Evolutionary conservation across 257 asterid species (phyloP).

Genomic region (Eustoma russellianum): DNA sequence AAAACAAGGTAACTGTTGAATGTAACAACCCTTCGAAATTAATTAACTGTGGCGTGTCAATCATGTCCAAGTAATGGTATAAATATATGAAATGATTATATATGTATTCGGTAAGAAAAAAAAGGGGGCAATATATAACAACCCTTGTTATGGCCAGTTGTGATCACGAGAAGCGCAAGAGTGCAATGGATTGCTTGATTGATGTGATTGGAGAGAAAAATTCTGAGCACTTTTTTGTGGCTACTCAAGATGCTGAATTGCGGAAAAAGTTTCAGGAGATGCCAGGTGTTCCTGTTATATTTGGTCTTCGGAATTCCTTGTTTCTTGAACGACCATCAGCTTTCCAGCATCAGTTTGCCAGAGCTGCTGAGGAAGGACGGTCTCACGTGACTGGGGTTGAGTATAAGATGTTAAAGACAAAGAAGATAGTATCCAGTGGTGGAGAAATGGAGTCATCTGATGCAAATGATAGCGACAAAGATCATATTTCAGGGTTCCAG

Average conservation of each 20-base stretch:
- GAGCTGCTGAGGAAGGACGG: constrained; percentile 55
- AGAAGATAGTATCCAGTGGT: constrained; percentile 26
- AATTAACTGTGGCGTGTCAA: too few species aligned
- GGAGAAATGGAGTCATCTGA: constrained; percentile 40
- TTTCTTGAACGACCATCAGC: constrained; percentile 79
- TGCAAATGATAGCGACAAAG: constrained; percentile 27
- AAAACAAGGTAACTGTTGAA: too few species aligned
- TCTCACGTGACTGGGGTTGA: constrained; percentile 65
- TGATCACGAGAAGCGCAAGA: constrained; percentile 70
- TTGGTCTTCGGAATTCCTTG: constrained; percentile 72
- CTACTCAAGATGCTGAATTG: constrained; percentile 80
- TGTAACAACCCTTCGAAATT: too few species aligned
- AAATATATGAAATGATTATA: too few species aligned
- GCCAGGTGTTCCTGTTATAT: constrained; percentile 80
- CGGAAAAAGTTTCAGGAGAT: constrained; percentile 67
- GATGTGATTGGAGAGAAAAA: constrained; percentile 76
- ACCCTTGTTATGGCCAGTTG: too few species aligned
- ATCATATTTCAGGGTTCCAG: constrained; percentile 17
- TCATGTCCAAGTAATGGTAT: too few species aligned
- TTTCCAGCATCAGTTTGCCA: constrained; percentile 53
- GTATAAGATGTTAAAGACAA: constrained; percentile 33
- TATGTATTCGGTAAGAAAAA: too few species aligned
- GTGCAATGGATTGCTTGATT: constrained; percentile 56
- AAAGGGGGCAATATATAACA: too few species aligned
- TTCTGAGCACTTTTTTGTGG: constrained; percentile 79